These are phyloP conservation scores for Plasmodium cynomolgi DNA, from an alignment of 169 alveolate genomes.

Conservation along the genomic window DNA sequence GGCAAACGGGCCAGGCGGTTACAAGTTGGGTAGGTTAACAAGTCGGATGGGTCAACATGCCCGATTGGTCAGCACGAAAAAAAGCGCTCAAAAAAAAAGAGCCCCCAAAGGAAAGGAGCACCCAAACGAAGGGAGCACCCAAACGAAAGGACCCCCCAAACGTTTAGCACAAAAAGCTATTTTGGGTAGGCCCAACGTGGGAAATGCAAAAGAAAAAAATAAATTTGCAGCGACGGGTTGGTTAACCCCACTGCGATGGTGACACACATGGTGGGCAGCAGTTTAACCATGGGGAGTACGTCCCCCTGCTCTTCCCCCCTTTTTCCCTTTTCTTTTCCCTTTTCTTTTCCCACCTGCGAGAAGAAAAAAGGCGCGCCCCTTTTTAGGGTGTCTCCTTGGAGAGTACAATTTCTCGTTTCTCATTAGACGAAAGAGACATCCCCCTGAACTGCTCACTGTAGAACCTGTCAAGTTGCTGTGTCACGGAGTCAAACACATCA, in stretches of 20 bases:
- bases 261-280: neutral
- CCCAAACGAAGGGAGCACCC: neutral
- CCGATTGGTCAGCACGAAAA: no score
- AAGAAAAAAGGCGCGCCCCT: neutral
- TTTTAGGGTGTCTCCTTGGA: neutral
- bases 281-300: neutral
- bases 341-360: no score
- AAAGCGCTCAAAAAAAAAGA: neutral
- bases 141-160: neutral
- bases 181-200: neutral
- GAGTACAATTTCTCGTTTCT: conserved; percentile 42
- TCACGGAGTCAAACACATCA: conserved; percentile 9
- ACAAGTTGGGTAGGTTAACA: neutral
- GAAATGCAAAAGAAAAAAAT: neutral
- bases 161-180: neutral
- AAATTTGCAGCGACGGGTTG: neutral
- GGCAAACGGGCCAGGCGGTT: neutral
- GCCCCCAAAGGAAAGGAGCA: neutral
- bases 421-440: conserved; percentile 3
- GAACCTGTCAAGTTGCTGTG: conserved; percentile 19
- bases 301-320: neutral
- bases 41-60: neutral
- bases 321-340: no score
- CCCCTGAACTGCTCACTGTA: conserved; percentile 34
- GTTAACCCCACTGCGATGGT: neutral